These are phyloP conservation scores for Debaryomycetaceae sp. DNA, from an alignment of 1,139 yeast genomes.

Conservation along the genomic window DNA sequence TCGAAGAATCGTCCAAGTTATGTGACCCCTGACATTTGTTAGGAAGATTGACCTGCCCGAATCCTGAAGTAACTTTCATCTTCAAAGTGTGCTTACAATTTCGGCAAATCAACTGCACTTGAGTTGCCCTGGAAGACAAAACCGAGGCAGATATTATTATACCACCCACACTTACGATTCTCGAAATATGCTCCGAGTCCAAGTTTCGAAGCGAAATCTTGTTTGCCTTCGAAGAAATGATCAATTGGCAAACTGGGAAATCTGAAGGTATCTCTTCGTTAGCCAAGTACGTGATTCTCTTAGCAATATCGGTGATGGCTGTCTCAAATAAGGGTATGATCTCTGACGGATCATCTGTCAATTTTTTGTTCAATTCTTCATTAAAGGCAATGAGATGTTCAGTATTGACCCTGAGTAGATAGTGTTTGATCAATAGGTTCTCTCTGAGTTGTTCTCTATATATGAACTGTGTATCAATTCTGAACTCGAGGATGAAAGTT, in stretches of 20 bases:
- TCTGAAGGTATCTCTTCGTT: conserved; percentile 51
- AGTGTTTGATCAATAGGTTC: conserved; percentile 74
- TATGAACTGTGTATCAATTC: conserved; percentile 76
- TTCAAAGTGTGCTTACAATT: conserved; percentile 79
- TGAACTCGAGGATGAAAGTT: conserved; percentile 78
- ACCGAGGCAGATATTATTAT: conserved; percentile 92
- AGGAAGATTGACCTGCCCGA: conserved; percentile 79
- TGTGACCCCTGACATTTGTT: conserved; percentile 68
- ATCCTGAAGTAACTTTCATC: conserved; percentile 65
- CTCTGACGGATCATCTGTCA: conserved; percentile 85
- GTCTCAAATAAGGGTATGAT: conserved; percentile 85
- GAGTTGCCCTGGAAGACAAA: conserved; percentile 82
- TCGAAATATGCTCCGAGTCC: conserved; percentile 84
- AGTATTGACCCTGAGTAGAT: conserved; percentile 69
- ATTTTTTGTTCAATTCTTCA: conserved; percentile 81
- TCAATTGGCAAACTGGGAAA: conserved; percentile 82
- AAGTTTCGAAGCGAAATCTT: conserved; percentile 74
- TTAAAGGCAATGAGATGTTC: conserved; percentile 86
- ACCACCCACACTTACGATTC: conserved; percentile 88
- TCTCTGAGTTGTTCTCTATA: conserved; percentile 93
- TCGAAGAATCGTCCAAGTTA: conserved; percentile 38
- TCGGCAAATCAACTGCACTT: conserved; percentile 81
- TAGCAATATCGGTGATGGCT: conserved; percentile 90
- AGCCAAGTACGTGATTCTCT: conserved; percentile 64
- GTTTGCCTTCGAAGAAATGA: conserved; percentile 70